A percentile compares a stretch with the other conserved stretches of the same genome.
Evolutionary conservation across 345 rosid genomes (phyloP).

Genomic region (Citrus medica): DNA sequence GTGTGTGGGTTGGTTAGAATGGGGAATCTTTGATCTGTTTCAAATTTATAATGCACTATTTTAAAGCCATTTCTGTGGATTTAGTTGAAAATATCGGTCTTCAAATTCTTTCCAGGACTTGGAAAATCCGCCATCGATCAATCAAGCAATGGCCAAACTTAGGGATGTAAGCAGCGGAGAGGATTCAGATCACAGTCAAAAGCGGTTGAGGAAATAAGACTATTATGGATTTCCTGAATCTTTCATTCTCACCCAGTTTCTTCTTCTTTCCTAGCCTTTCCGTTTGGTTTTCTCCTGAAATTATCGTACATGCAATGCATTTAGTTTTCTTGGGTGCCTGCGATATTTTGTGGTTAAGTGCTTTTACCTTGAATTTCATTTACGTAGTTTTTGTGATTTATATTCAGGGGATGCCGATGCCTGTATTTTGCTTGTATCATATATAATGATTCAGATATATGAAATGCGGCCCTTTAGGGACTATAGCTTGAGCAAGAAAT

Average conservation of each 20-base stretch:
- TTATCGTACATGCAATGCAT: constrained; percentile 28
- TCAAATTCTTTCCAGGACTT: constrained; percentile 32
- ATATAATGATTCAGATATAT: constrained; percentile 14
- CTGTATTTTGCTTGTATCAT: constrained; percentile 20
- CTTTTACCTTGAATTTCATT: constrained; percentile 3
- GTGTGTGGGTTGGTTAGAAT: neutral
- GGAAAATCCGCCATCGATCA: constrained; percentile 35
- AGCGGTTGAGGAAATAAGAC: constrained; percentile 57
- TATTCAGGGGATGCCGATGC: constrained; percentile 11
- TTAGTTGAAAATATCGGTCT: constrained; percentile 4
- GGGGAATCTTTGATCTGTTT: neutral
- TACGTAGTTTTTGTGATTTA: constrained; percentile 16
- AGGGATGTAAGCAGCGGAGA: constrained; percentile 44
- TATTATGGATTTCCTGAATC: constrained; percentile 1
- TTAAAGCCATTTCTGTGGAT: neutral
- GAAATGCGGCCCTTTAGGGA: constrained; percentile 5
- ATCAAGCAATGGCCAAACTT: constrained; percentile 36
- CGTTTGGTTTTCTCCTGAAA: constrained; percentile 11
- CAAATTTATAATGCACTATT: neutral
- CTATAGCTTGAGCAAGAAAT: neutral
- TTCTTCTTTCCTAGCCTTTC: constrained; percentile 5
- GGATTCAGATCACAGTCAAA: constrained; percentile 57
- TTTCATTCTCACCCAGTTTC: neutral
- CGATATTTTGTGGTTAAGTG: constrained; percentile 7
- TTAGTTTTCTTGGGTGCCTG: constrained; percentile 11